Evolutionary conservation across 176 grass and related monocot genomes (phyloP).

Genomic region (Cenchrus fungigraminus): DNA sequence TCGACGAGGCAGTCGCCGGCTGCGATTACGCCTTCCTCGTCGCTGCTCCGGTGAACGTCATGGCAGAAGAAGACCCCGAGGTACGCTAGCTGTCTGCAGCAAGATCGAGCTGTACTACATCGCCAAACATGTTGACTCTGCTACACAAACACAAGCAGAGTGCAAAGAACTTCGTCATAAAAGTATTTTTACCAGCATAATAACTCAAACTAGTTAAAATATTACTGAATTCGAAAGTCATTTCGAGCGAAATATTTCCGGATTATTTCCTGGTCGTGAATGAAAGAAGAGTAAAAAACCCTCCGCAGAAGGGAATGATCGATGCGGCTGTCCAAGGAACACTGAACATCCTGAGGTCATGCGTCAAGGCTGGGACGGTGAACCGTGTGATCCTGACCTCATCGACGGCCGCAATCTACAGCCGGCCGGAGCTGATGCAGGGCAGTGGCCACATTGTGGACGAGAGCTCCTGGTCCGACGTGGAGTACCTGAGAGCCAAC

Average conservation of each 20-base stretch:
- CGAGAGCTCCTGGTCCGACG: constrained; percentile 68
- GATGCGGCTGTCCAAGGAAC: constrained; percentile 52
- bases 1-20: constrained; percentile 12
- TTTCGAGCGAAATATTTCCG: no score
- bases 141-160: no score
- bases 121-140: no score
- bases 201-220: no score
- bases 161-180: no score
- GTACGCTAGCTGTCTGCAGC: no score
- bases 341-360: constrained; percentile 66
- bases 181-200: no score
- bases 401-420: constrained; percentile 39
- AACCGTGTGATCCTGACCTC: constrained; percentile 65
- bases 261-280: no score
- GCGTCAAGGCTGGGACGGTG: constrained; percentile 54
- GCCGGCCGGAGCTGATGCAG: constrained; percentile 16
- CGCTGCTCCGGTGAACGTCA: constrained; percentile 15
- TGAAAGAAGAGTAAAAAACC: no score
- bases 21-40: constrained; percentile 29
- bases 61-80: not conserved
- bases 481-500: constrained; percentile 37
- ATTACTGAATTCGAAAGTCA: no score
- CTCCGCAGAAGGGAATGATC: constrained; percentile 57
- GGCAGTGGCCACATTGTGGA: constrained; percentile 57
- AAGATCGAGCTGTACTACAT: no score